A percentile compares a stretch with the other conserved stretches of the same genome.
phyloP scores from a whole-genome alignment of 192 early-diverging fungal species.

The Podila epigama region DNA sequence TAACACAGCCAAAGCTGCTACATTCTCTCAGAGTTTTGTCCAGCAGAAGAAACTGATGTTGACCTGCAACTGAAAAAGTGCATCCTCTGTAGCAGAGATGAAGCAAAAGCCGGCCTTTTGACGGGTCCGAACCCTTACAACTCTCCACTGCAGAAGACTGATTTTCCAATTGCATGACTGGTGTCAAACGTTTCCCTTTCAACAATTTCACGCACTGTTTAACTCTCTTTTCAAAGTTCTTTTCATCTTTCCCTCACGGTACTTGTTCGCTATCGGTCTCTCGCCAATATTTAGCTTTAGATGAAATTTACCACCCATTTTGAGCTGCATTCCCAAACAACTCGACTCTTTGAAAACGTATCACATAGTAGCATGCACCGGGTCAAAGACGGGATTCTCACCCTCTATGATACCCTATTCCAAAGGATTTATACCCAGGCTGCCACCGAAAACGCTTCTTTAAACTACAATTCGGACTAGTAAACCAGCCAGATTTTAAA shows the following conservation, averaged over 20 bases:
- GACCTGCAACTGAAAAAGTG: constrained; percentile 58
- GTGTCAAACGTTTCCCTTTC: constrained; percentile 76
- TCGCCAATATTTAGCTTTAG: constrained; percentile 85
- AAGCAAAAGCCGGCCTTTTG: constrained; percentile 35
- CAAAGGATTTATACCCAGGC: constrained; percentile 65
- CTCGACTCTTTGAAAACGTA: constrained; percentile 72
- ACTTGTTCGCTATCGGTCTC: constrained; percentile 91
- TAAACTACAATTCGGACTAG: constrained; percentile 67
- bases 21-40: constrained; percentile 62
- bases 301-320: constrained; percentile 82
- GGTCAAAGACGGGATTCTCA: constrained; percentile 73
- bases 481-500: constrained; percentile 64
- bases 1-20: constrained; percentile 62
- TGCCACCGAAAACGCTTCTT: constrained; percentile 57
- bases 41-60: constrained; percentile 64
- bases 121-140: constrained; percentile 25
- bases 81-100: constrained; percentile 48
- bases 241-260: constrained; percentile 90
- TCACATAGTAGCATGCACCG: constrained; percentile 51
- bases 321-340: constrained; percentile 79
- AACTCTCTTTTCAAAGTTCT: constrained; percentile 85
- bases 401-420: constrained; percentile 77
- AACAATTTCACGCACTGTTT: constrained; percentile 86
- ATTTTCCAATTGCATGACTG: constrained; percentile 60
- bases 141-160: constrained; percentile 38